A percentile compares a stretch with the other conserved stretches of the same genome.
phyloP scores from a whole-genome alignment of 805 yeast genomes.

The Sungouiozyma intestinalis region DNA sequence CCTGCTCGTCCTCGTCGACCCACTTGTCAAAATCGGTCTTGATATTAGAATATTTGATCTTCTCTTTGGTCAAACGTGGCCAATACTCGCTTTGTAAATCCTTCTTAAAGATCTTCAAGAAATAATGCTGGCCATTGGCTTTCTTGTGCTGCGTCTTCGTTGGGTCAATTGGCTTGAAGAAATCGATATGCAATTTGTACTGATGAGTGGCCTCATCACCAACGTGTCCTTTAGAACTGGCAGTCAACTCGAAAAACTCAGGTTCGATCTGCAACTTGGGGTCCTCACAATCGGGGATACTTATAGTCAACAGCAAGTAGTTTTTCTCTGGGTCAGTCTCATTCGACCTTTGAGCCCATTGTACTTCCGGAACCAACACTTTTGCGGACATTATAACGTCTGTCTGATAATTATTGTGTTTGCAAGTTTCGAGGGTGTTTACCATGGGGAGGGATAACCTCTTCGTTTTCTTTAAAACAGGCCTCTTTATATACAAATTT shows the following conservation, averaged over 20 bases:
- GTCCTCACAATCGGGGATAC: slow-evolving; percentile 57
- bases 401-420: too few relatives aligned
- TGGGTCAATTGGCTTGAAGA: slow-evolving; percentile 64
- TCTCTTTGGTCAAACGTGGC: slow-evolving; percentile 91
- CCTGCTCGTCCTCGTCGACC: slow-evolving; percentile 98
- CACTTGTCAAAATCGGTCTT: slow-evolving; percentile 95
- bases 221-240: slow-evolving; percentile 34
- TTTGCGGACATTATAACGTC: slow-evolving; percentile 7
- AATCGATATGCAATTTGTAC: slow-evolving; percentile 62
- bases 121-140: slow-evolving; percentile 46
- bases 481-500: too few relatives aligned
- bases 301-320: slow-evolving; percentile 61
- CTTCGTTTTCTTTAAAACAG: too few relatives aligned
- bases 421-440: too few relatives aligned
- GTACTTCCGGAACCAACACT: slow-evolving; percentile 40
- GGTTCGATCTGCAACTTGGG: slow-evolving; percentile 54
- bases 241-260: slow-evolving; percentile 39
- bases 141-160: slow-evolving; percentile 45
- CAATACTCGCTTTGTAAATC: slow-evolving; percentile 66
- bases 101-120: slow-evolving; percentile 59
- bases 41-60: slow-evolving; percentile 65
- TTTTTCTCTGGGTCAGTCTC: slow-evolving; percentile 65
- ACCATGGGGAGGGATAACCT: too few relatives aligned
- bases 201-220: slow-evolving; percentile 32
- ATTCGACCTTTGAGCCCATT: slow-evolving; percentile 96